phyloP scores from a whole-genome alignment of 768 basidiomycete species.

The Auriscalpium vulgare region DNA sequence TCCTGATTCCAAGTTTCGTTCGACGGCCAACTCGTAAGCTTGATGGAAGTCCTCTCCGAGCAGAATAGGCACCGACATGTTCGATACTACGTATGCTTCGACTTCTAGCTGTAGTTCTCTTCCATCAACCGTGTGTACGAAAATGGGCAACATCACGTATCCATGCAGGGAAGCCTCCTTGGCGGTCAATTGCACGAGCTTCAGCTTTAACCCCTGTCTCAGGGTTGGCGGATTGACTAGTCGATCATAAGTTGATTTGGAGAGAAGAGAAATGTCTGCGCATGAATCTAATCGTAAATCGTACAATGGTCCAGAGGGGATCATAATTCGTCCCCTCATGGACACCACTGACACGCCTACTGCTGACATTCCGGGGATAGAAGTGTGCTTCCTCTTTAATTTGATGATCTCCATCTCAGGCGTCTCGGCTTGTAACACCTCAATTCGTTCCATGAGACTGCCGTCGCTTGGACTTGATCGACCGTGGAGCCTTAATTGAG shows the following conservation, averaged over 20 bases:
- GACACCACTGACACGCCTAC: background rate
- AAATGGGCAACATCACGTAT: constrained; percentile 20
- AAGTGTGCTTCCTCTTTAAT: background rate
- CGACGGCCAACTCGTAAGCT: constrained; percentile 24
- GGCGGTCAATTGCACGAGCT: no score
- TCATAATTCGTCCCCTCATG: background rate
- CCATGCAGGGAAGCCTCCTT: constrained; percentile 17
- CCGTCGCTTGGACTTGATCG: background rate
- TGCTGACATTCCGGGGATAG: background rate
- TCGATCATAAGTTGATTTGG: background rate
- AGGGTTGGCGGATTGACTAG: no score
- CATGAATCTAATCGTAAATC: background rate
- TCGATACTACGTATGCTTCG: constrained; percentile 16
- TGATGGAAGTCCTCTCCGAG: constrained; percentile 22
- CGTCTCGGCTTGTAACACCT: constrained; percentile 15
- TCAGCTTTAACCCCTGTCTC: no score
- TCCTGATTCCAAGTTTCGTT: constrained; percentile 8
- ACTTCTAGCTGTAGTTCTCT: constrained; percentile 19
- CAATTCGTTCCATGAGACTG: background rate
- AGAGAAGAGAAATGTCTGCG: background rate
- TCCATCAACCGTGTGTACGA: constrained; percentile 16
- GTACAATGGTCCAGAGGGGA: background rate
- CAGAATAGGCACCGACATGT: constrained; percentile 16
- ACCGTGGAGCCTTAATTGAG: background rate
- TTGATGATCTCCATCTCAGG: constrained; percentile 9